Evolutionary conservation across 257 asterid species (phyloP).

Genomic region (Anisodus tanguticus): DNA sequence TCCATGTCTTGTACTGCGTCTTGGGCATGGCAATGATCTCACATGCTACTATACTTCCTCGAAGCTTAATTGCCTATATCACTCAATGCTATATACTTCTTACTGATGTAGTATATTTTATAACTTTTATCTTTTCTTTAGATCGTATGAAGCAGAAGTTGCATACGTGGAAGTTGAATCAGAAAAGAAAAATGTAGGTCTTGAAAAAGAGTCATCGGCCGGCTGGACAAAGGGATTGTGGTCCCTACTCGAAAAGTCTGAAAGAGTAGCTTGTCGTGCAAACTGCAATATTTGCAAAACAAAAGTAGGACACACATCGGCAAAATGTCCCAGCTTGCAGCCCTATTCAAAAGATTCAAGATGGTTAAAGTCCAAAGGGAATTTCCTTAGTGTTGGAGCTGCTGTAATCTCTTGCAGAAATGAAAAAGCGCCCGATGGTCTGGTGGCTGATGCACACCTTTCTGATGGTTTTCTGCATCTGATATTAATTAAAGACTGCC

Average conservation of each 20-base stretch:
- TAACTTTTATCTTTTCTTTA: conserved; percentile 31
- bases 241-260: conserved; percentile 53
- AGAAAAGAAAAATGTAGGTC: conserved; percentile 42
- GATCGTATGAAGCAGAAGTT: conserved; percentile 95
- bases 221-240: conserved; percentile 42
- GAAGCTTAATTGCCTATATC: background rate
- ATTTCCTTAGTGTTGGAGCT: conserved; percentile 83
- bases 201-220: conserved; percentile 48
- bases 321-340: conserved; percentile 37
- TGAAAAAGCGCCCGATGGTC: conserved; percentile 93
- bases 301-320: conserved; percentile 39
- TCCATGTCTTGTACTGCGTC: background rate
- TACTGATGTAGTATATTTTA: background rate
- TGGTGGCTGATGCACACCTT: conserved; percentile 98
- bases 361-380: conserved; percentile 82
- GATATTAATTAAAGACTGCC: conserved; percentile 81
- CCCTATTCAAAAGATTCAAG: conserved; percentile 52
- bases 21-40: background rate
- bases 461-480: conserved; percentile 93
- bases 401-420: conserved; percentile 97
- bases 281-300: conserved; percentile 76
- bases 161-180: conserved; percentile 74
- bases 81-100: background rate
- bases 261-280: conserved; percentile 61
- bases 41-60: background rate